Evolutionary conservation across 1,284 basidiomycete species (phyloP), one percentile per base, ranked within the genome.

Genomic region (Ustilago xerochloae): DNA sequence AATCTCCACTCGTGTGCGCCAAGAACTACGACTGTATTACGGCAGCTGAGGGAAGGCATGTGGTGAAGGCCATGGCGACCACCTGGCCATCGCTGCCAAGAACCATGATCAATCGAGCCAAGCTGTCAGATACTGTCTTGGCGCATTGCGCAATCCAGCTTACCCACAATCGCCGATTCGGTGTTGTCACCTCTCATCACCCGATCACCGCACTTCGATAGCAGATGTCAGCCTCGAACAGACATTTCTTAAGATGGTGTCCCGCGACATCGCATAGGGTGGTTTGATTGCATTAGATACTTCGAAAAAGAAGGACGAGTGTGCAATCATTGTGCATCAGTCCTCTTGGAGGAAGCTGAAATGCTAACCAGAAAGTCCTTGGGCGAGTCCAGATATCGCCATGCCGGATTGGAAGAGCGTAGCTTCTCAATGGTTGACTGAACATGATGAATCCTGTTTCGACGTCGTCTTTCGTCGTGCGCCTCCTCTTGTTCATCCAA

Each of bases 301-400:
- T n/a, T n/a, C n/a, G n/a, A n/a, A n/a, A n/a, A n/a, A n/a, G n/a
- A n/a, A n/a, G n/a, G n/a, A n/a, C n/a, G n/a, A n/a, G n/a, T n/a
- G n/a, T n/a, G 24, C 0, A 3, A 47, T 46, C 41, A 56, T n/a
- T 48, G 24, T 13, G 35, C n/a, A n/a, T 6, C 24, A 13, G 18
- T 38, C 35, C 10, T 41, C 6, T 53, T 36, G 3, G 50, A 16
- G 7, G 26, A 36, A 4, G 58, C 45, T 15, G 69, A 63, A 33
- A 72, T 60, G 50, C 46, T 52, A 16, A 73, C 52, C 6, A 73
- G 56, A 53, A 73, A 67, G 53, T 73, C 70, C 20, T 57, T 32
- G 7, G 70, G 70, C 9, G 60, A 35, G 6, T 63, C 64, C 10
- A 63, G 57, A 20, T 73, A 73, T 5, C 57, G 53, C 64, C 64